A percentile compares a stretch with the other conserved stretches of the same genome.
Conservation (phyloP, 1,139 yeast species). For the Hyphopichia fennica region DNA sequence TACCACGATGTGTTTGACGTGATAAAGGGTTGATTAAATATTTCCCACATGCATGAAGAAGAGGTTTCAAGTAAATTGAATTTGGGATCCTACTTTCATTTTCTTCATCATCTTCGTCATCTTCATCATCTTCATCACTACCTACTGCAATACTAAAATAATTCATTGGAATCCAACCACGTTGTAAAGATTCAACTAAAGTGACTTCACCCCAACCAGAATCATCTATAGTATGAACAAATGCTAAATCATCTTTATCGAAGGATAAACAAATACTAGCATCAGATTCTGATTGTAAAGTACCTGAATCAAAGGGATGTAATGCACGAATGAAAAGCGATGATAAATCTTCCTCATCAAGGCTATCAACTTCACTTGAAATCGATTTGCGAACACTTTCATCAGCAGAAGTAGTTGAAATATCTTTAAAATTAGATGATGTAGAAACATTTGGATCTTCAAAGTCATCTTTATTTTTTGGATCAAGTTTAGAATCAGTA, state of each 20-base stretch:
- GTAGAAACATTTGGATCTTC: not conserved
- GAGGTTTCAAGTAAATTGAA: constrained; percentile 52
- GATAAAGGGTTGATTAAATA: constrained; percentile 72
- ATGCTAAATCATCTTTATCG: constrained; percentile 75
- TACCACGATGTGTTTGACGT: constrained; percentile 40
- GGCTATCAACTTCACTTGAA: constrained; percentile 6
- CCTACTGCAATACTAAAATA: constrained; percentile 70
- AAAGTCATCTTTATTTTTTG: constrained; percentile 10
- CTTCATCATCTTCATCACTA: constrained; percentile 22
- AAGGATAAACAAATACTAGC: constrained; percentile 83
- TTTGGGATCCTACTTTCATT: constrained; percentile 31
- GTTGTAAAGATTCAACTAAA: constrained; percentile 58
- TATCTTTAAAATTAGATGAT: not conserved
- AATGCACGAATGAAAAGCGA: constrained; percentile 60
- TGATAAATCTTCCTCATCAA: constrained; percentile 41
- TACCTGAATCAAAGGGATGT: constrained; percentile 74
- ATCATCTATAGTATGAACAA: constrained; percentile 84
- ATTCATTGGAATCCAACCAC: constrained; percentile 98
- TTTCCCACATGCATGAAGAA: constrained; percentile 73
- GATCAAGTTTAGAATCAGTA: constrained; percentile 19
- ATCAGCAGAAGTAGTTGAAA: constrained; percentile 2
- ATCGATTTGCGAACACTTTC: constrained; percentile 8
- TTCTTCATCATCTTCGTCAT: constrained; percentile 16
- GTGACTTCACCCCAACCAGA: constrained; percentile 99
- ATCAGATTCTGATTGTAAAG: constrained; percentile 65